Conservation (phyloP, 1,284 basidiomycete species). For the Phaffia rhodozyma region DNA sequence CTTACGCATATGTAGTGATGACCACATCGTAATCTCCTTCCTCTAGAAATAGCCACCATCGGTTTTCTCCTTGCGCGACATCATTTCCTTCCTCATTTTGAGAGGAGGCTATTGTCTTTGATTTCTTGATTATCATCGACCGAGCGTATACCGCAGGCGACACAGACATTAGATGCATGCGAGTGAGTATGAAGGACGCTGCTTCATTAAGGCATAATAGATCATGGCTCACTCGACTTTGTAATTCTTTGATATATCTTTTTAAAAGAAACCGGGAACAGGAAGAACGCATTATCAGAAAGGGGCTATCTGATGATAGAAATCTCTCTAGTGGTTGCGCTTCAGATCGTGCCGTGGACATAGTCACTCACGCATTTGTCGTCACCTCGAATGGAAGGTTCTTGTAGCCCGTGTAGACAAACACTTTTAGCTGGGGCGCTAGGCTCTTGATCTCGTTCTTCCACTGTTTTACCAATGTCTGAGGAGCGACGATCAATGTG, state of each 20-base stretch:
- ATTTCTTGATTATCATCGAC: too few relatives aligned
- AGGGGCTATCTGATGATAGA: background rate
- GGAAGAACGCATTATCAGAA: too few relatives aligned
- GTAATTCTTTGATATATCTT: too few relatives aligned
- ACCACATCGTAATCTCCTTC: slow-evolving; percentile 7
- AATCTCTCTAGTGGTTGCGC: background rate
- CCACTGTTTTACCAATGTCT: slow-evolving; percentile 11
- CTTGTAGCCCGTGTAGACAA: slow-evolving; percentile 13
- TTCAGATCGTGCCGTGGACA: background rate
- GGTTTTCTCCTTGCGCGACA: background rate
- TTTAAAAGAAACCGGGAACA: too few relatives aligned
- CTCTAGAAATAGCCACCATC: slow-evolving; percentile 7
- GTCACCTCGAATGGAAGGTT: slow-evolving; percentile 7
- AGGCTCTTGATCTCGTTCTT: slow-evolving; percentile 12
- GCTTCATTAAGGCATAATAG: too few relatives aligned
- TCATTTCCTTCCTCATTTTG: background rate
- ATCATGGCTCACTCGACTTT: too few relatives aligned
- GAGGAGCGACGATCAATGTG: slow-evolving; percentile 16
- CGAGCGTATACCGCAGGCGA: too few relatives aligned
- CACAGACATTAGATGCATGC: too few relatives aligned
- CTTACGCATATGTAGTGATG: slow-evolving; percentile 8
- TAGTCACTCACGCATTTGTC: background rate
- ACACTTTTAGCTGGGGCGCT: slow-evolving; percentile 10
- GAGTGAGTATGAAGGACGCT: too few relatives aligned
- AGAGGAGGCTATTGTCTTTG: too few relatives aligned